Base-by-base conservation (phyloP, 2,329 filamentous ascomycete genomes). In the Fusarium camptoceras region DNA sequence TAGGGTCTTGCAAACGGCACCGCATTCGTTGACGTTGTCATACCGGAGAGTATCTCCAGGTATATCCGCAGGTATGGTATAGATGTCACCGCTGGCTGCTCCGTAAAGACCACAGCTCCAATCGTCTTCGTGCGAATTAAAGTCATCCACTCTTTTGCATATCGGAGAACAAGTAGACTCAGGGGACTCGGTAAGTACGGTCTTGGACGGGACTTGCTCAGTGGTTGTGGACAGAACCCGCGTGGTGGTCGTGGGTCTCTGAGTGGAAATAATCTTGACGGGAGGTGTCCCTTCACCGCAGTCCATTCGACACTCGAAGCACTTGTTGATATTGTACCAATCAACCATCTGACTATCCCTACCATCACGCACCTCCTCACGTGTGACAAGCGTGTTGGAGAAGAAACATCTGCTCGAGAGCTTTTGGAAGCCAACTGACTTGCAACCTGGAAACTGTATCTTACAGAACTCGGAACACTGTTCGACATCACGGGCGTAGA, bases 381-480 rank as follows among this genome's bases (percentile, higher is more conserved):
- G n/a, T 4, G 55, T 43, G 10, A 61, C n/a, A 4, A 59, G 3
- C 1, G 30, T 61, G 14, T 59, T 61, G 4, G 58, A 59, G n/a
- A 61, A 59, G 24, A 50, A 59, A 1, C 58, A 61, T n/a, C 39
- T 43, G 1, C 7, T 18, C 1, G 58, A 31, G 0, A 39, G 27
- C 8, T 49, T 50, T 24, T 43, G 37, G 8, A 42, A 61, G 0
- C 58, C 58, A 2, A 53, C 55, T 30, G 58, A 50, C 10, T 25
- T 59, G 2, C 58, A 61, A 0, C 55, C 55, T 12, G 55, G 43
- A n/a, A 61, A 18, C 0, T 48, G 25, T 31, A 22, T 43, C 16
- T 37, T 59, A 4, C 58, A 61, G 8, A 59, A 42, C 1, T 59
- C 43, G 7, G 43, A 43, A 9, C 58, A 61, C 2, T 61, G 55